Percentiles rank a stretch among this genome's conserved stretches.
Evolutionary conservation across 441 rosid genomes (phyloP).

Genomic region (Gossypium laxum): DNA sequence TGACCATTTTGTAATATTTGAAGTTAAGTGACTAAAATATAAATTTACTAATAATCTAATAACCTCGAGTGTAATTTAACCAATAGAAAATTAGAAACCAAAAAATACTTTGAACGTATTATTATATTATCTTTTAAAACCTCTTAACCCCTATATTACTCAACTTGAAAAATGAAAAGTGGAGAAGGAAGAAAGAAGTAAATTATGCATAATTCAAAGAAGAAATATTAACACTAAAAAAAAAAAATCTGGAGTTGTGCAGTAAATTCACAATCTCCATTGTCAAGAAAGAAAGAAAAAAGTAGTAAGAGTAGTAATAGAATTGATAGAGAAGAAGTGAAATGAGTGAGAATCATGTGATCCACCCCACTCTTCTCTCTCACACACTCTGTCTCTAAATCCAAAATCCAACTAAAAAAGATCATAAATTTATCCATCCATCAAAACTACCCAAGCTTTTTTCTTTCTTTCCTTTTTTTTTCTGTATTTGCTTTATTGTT

Average conservation of each 20-base stretch:
- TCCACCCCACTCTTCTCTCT: slow-evolving; percentile 25
- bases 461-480: not conserved
- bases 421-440: slow-evolving; percentile 40
- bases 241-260: not conserved
- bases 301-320: not conserved
- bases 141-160: too few relatives aligned
- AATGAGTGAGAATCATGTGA: slow-evolving; percentile 55
- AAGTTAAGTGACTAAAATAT: too few relatives aligned
- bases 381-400: slow-evolving; percentile 10
- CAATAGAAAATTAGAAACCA: too few relatives aligned
- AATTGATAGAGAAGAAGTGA: slow-evolving; percentile 12
- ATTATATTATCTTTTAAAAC: not conserved
- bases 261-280: slow-evolving; percentile 9
- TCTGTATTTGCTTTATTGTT: slow-evolving; percentile 7
- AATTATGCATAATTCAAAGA: not conserved
- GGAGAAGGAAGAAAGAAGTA: not conserved
- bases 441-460: slow-evolving; percentile 18
- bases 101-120: too few relatives aligned
- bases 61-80: too few relatives aligned
- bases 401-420: slow-evolving; percentile 4
- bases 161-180: too few relatives aligned
- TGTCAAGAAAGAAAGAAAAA: not conserved
- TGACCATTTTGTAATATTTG: too few relatives aligned
- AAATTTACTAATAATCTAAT: too few relatives aligned
- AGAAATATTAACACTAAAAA: not conserved